A percentile compares a stretch with the other conserved stretches of the same genome.
Evolutionary conservation across 176 grass and related monocot species (phyloP).

Genomic region (Sorghum bicolor): DNA sequence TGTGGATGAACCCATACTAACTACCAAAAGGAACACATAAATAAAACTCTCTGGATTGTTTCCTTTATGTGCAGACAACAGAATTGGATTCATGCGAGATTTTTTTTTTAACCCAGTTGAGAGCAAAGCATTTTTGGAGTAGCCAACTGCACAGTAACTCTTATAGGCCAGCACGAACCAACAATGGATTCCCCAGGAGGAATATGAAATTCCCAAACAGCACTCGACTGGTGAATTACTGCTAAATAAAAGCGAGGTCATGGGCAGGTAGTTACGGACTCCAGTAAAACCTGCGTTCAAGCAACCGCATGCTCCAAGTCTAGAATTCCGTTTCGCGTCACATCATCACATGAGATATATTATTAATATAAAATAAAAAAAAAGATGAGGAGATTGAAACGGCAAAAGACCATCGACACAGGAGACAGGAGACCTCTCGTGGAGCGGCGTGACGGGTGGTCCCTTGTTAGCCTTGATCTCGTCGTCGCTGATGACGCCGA

Average conservation of each 20-base stretch:
- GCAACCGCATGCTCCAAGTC: neutral
- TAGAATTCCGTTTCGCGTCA: neutral
- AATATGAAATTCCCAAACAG: neutral
- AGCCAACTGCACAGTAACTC: neutral
- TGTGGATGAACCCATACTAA: neutral
- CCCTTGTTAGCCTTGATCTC: slow-evolving; percentile 93
- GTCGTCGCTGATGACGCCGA: slow-evolving; percentile 68
- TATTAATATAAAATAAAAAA: neutral
- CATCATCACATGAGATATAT: neutral
- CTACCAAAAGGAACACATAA: neutral
- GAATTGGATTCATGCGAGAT: neutral
- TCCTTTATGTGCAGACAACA: neutral
- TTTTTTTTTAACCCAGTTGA: neutral
- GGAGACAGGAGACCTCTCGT: slow-evolving; percentile 56
- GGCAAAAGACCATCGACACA: neutral
- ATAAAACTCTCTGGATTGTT: neutral
- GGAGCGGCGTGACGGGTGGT: slow-evolving; percentile 69
- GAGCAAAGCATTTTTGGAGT: neutral
- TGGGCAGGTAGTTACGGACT: neutral
- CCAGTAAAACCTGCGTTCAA: no score
- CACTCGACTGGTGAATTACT: neutral
- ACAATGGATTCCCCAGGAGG: neutral
- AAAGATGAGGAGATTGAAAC: neutral
- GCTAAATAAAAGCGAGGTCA: neutral
- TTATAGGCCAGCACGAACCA: neutral